Evolutionary conservation across 176 grass and related monocot genomes (phyloP).

Genomic region (Tillandsia fasciculata): DNA sequence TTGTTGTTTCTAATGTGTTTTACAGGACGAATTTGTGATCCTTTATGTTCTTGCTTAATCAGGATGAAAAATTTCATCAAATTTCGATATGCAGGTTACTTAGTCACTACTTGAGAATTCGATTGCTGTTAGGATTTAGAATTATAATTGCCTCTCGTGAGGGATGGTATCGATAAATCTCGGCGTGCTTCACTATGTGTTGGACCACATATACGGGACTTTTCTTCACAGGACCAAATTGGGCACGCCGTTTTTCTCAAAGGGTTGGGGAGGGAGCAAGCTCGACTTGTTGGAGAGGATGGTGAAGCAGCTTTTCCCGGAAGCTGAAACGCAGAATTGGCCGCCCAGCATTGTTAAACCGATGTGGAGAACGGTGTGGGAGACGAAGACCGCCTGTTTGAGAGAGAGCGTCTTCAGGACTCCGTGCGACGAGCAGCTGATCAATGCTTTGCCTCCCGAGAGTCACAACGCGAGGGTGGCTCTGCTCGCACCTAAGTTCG

Average conservation of each 20-base stretch:
- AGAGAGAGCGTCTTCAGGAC: constrained; percentile 74
- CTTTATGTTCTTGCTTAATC: no score
- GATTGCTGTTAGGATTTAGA: not conserved
- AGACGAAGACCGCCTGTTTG: constrained; percentile 65
- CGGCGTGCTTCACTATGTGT: constrained; percentile 60
- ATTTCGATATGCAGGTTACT: no score
- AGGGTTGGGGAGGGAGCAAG: constrained; percentile 78
- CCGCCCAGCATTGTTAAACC: constrained; percentile 56
- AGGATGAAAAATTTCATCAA: no score
- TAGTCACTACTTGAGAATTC: not conserved
- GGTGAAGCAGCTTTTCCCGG: constrained; percentile 76
- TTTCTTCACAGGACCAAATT: constrained; percentile 69
- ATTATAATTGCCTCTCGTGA: not conserved
- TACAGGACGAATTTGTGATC: no score
- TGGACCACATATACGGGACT: constrained; percentile 82
- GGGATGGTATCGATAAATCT: constrained; percentile 88
- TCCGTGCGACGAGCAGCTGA: constrained; percentile 56
- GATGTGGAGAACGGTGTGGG: constrained; percentile 80
- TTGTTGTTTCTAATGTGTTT: no score
- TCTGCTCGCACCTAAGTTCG: constrained; percentile 65
- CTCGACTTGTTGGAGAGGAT: constrained; percentile 77
- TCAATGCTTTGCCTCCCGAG: constrained; percentile 67
- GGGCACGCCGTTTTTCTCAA: constrained; percentile 88
- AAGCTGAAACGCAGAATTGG: constrained; percentile 42
- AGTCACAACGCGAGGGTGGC: constrained; percentile 82